Conservation (phyloP, 2,329 filamentous ascomycete species). For the Meredithiella fracta region DNA sequence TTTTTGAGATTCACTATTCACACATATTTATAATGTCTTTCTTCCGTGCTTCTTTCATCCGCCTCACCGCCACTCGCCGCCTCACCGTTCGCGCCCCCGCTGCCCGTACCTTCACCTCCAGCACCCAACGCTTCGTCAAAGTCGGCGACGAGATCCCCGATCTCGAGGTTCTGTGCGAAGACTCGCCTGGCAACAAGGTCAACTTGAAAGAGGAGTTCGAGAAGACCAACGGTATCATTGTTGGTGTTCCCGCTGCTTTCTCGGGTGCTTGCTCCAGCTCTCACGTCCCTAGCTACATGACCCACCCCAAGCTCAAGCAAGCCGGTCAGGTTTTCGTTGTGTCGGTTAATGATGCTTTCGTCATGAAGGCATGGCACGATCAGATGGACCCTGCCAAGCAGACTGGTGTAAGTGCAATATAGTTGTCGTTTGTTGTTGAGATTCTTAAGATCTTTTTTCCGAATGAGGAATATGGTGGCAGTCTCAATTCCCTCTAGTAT, state of each 20-base stretch:
- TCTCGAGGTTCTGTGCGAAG: constrained; percentile 62
- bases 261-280: constrained; percentile 38
- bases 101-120: constrained; percentile 41
- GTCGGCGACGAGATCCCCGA: constrained; percentile 66
- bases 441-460: too few relatives aligned
- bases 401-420: constrained; percentile 48
- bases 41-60: constrained; percentile 9
- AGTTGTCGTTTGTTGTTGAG: too few relatives aligned
- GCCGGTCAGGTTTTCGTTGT: constrained; percentile 80
- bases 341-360: constrained; percentile 85
- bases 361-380: constrained; percentile 81
- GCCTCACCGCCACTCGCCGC: constrained; percentile 9
- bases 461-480: too few relatives aligned
- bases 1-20: not conserved
- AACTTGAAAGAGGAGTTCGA: constrained; percentile 64
- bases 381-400: constrained; percentile 57
- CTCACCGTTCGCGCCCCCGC: not conserved
- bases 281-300: constrained; percentile 79
- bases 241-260: constrained; percentile 74
- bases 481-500: too few relatives aligned
- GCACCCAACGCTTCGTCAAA: constrained; percentile 44
- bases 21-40: constrained; percentile 8
- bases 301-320: constrained; percentile 57
- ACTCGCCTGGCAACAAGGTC: constrained; percentile 82
- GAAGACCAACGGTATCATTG: constrained; percentile 44